These are phyloP conservation scores for Tetrapyrgos nigripes DNA, from an alignment of 1,284 basidiomycete species.

Conservation along the genomic window DNA sequence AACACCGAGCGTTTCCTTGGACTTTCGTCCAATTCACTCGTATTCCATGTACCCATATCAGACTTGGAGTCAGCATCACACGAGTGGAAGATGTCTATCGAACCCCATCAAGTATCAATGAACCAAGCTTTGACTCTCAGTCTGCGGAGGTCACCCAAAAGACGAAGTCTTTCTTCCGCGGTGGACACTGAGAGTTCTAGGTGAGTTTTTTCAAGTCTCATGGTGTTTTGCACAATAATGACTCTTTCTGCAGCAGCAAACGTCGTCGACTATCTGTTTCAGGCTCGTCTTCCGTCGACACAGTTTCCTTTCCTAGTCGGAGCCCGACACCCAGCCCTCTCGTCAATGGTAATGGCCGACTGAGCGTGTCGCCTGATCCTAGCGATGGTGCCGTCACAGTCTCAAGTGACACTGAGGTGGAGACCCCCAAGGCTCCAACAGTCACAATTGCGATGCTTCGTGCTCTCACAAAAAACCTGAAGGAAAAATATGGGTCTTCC, in stretches of 20 bases:
- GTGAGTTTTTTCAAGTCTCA: constrained; percentile 26
- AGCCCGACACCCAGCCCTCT: constrained; percentile 8
- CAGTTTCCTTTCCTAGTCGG: constrained; percentile 5
- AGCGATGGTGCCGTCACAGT: constrained; percentile 3
- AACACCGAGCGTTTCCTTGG: constrained; percentile 39
- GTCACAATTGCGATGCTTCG: constrained; percentile 76
- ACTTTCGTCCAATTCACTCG: background rate
- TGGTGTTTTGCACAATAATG: background rate
- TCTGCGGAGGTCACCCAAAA: constrained; percentile 47
- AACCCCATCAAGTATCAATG: constrained; percentile 41
- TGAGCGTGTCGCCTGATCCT: constrained; percentile 23
- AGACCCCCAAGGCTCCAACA: constrained; percentile 33
- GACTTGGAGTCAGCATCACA: background rate
- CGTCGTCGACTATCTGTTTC: constrained; percentile 12
- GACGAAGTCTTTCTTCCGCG: constrained; percentile 39
- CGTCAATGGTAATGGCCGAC: constrained; percentile 20
- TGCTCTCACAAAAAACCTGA: constrained; percentile 65
- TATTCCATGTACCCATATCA: background rate
- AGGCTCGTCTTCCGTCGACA: background rate
- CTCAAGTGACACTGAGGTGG: constrained; percentile 9
- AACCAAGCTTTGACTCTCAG: constrained; percentile 42
- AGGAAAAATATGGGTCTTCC: constrained; percentile 52
- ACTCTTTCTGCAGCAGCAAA: constrained; percentile 9
- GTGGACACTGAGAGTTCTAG: constrained; percentile 37
- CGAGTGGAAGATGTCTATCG: constrained; percentile 34